Percentiles rank a stretch among this genome's conserved stretches.
These are phyloP conservation scores for Akanthomyces uredinophilus DNA, from an alignment of 2,329 filamentous ascomycete genomes.

Conservation along the genomic window DNA sequence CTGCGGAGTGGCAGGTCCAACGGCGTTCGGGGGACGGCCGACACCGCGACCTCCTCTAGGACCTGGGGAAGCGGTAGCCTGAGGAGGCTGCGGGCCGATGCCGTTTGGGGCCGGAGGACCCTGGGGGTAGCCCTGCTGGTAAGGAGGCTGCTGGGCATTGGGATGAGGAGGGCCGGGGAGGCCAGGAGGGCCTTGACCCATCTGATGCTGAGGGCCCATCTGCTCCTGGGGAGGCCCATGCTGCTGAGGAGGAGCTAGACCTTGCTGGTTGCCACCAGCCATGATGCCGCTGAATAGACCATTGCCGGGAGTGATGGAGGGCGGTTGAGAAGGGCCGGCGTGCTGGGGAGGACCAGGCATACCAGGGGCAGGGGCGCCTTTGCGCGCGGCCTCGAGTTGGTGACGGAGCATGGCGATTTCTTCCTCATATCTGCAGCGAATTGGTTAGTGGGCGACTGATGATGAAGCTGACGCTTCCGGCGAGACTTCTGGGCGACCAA, in stretches of 20 bases:
- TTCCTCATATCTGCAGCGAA: slow-evolving; percentile 74
- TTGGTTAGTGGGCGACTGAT: slow-evolving; percentile 10
- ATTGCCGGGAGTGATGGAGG: slow-evolving; percentile 84
- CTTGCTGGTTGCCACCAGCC: slow-evolving; percentile 79
- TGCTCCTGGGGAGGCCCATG: slow-evolving; percentile 65
- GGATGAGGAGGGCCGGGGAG: slow-evolving; percentile 54
- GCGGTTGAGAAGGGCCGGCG: slow-evolving; percentile 72
- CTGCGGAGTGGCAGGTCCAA: slow-evolving; percentile 80
- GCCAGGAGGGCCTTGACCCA: slow-evolving; percentile 71
- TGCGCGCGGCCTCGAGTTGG: slow-evolving; percentile 74
- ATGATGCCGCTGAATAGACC: slow-evolving; percentile 96
- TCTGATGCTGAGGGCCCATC: slow-evolving; percentile 44
- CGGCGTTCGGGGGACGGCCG: slow-evolving; percentile 56
- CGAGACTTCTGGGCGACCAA: not conserved
- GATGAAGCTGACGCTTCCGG: slow-evolving; percentile 8
- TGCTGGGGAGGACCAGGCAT: slow-evolving; percentile 70
- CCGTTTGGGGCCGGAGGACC: slow-evolving; percentile 55
- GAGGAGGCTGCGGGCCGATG: slow-evolving; percentile 78
- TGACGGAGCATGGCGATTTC: slow-evolving; percentile 80
- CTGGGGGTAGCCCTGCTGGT: slow-evolving; percentile 63
- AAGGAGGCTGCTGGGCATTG: slow-evolving; percentile 63
- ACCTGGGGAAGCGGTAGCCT: slow-evolving; percentile 80
- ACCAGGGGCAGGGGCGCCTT: slow-evolving; percentile 49
- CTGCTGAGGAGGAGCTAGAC: slow-evolving; percentile 71
- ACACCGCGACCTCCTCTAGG: slow-evolving; percentile 72